A percentile compares a stretch with the other conserved stretches of the same genome.
These are phyloP conservation scores for Ogataea neopini DNA, from an alignment of 805 yeast genomes.

Conservation along the genomic window DNA sequence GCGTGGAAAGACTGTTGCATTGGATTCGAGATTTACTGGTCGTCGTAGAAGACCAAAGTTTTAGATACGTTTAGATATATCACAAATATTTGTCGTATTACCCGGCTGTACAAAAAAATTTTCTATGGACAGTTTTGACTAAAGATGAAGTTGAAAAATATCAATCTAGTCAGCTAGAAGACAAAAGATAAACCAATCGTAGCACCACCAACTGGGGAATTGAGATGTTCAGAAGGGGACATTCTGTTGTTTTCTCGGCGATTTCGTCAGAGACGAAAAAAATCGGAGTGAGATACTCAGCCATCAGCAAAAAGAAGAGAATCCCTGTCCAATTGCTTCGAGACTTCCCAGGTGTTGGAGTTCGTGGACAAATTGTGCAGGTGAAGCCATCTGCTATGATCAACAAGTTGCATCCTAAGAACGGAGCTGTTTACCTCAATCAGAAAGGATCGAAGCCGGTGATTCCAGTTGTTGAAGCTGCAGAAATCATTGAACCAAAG, in stretches of 20 bases:
- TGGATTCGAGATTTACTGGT: constrained; percentile 89
- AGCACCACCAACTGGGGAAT: background rate
- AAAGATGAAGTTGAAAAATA: background rate
- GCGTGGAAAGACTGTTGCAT: constrained; percentile 87
- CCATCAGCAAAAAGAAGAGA: constrained; percentile 52
- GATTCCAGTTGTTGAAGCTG: constrained; percentile 30
- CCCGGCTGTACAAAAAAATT: background rate
- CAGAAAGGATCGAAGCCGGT: constrained; percentile 32
- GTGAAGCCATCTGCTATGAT: constrained; percentile 85
- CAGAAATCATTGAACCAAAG: background rate
- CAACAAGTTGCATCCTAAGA: constrained; percentile 65
- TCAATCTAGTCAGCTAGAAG: background rate
- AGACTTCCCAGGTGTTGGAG: constrained; percentile 65
- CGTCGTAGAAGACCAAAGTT: constrained; percentile 73
- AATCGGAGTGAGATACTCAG: constrained; percentile 43
- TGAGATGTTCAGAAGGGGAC: constrained; percentile 24
- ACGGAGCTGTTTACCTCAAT: constrained; percentile 72
- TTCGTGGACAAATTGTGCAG: constrained; percentile 67
- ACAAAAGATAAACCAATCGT: background rate
- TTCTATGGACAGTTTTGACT: constrained; percentile 1
- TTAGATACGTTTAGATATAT: too few species aligned
- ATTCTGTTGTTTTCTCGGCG: constrained; percentile 15
- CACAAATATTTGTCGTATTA: constrained; percentile 4
- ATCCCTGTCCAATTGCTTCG: constrained; percentile 74
- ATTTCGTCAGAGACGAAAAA: constrained; percentile 20